Percentiles rank a stretch among this genome's conserved stretches.
Conservation (phyloP, 306 rosid genomes). For the Pyrus pyrifolia region DNA sequence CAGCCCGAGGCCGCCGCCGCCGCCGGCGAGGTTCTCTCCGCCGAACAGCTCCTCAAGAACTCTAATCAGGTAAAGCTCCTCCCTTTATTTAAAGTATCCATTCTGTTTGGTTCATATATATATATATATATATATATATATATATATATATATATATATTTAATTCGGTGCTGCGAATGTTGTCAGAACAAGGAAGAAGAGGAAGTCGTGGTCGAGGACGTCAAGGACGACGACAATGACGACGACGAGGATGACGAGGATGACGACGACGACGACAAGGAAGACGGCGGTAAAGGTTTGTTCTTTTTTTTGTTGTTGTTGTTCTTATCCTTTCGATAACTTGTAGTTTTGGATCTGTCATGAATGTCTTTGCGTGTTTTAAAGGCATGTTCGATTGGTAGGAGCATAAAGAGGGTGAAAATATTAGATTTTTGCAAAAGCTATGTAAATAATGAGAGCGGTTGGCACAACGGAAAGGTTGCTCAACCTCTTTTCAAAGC, state of each 20-base stretch:
- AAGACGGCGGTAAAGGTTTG: conserved; percentile 54
- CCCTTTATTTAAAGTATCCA: not conserved
- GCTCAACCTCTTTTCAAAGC: too few relatives aligned
- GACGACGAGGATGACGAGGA: conserved; percentile 36
- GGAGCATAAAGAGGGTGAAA: not conserved
- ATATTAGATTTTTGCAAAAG: not conserved
- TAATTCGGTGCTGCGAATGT: not conserved
- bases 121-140: too few relatives aligned
- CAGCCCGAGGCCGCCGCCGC: conserved; percentile 29
- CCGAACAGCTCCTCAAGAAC: conserved; percentile 32
- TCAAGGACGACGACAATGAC: conserved; percentile 52
- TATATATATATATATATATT: not conserved
- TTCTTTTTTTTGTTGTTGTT: not conserved
- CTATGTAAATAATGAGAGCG: not conserved
- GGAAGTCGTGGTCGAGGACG: conserved; percentile 60
- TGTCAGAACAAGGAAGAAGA: conserved; percentile 42
- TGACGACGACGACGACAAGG: conserved; percentile 41
- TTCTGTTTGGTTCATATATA: not conserved
- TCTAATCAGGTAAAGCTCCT: conserved; percentile 33
- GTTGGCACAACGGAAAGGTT: too few relatives aligned
- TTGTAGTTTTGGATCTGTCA: not conserved
- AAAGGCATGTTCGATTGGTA: not conserved
- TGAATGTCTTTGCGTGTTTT: not conserved
- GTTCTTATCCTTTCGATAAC: not conserved
- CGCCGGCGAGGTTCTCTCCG: conserved; percentile 2